These are phyloP conservation scores for Talaromyces sp. DNA, from an alignment of 2,329 filamentous ascomycete genomes.

Conservation along the genomic window DNA sequence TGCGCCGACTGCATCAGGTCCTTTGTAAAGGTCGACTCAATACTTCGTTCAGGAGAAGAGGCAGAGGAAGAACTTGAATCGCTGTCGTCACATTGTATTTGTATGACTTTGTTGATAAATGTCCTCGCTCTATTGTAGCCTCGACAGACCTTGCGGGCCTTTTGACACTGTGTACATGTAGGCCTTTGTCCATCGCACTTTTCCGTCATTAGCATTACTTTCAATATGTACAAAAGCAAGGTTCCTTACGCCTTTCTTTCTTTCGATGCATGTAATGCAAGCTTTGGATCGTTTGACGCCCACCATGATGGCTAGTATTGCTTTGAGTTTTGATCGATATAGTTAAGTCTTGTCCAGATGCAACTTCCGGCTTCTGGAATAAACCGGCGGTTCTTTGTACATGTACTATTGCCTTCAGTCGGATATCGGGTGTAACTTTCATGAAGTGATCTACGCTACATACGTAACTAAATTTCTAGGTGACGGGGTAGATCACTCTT, in stretches of 20 bases:
- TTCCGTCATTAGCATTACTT: not conserved
- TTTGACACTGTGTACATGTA: not conserved
- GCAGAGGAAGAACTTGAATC: not conserved
- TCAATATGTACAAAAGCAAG: not conserved
- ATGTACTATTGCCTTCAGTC: too few species aligned
- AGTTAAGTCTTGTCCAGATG: too few species aligned
- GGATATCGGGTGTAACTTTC: too few species aligned
- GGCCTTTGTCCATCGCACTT: not conserved
- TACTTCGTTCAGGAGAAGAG: not conserved
- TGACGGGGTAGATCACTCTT: too few species aligned
- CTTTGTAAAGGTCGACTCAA: not conserved
- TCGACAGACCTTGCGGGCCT: not conserved
- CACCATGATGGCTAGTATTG: not conserved
- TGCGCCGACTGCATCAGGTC: not conserved
- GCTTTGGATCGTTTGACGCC: not conserved
- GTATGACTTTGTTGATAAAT: not conserved
- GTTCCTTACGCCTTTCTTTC: not conserved
- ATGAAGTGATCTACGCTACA: too few species aligned
- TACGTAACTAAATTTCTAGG: too few species aligned
- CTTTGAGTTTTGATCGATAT: not conserved
- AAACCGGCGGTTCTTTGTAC: too few species aligned
- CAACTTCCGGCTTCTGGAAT: too few species aligned
- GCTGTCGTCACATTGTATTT: not conserved
- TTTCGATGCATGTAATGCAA: not conserved
- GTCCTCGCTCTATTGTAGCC: not conserved